Conservation (phyloP, 371 early-diverging fungal species). For the Batrachochytrium dendrobatidis region DNA sequence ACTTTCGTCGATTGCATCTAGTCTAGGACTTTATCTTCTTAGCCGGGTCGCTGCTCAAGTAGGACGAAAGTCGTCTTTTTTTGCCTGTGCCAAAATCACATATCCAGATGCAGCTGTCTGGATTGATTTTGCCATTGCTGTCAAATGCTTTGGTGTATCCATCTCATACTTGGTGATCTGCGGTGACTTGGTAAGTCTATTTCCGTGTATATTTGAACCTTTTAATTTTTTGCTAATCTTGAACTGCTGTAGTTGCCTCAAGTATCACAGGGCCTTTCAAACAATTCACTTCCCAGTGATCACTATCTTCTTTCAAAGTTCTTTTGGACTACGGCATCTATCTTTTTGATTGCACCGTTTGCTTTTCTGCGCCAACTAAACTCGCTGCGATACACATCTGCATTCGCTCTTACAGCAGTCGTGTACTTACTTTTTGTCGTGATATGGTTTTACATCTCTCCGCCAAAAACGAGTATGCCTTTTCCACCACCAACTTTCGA, state of each 20-base stretch:
- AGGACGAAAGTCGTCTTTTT: conserved; percentile 81
- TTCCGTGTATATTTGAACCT: neutral
- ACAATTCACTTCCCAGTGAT: neutral
- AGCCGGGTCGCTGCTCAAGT: conserved; percentile 54
- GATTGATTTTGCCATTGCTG: conserved; percentile 95
- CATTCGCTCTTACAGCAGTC: conserved; percentile 85
- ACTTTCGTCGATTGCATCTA: conserved; percentile 67
- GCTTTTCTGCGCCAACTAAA: conserved; percentile 81
- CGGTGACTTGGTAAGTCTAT: conserved; percentile 66
- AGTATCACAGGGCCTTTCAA: neutral
- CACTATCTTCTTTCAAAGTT: conserved; percentile 9
- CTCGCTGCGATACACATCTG: conserved; percentile 90
- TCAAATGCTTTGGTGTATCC: conserved; percentile 99
- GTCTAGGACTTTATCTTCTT: conserved; percentile 79
- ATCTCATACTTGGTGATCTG: conserved; percentile 97
- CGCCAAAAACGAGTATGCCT: conserved; percentile 38
- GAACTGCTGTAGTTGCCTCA: conserved; percentile 6
- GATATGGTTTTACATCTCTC: conserved; percentile 63
- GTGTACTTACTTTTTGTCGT: conserved; percentile 84
- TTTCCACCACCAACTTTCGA: conserved; percentile 27
- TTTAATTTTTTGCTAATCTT: neutral
- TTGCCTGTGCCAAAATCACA: conserved; percentile 78
- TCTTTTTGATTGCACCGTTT: conserved; percentile 67
- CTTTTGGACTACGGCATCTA: conserved; percentile 81
- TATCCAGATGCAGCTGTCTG: conserved; percentile 85